Base-by-base conservation (phyloP, 768 basidiomycete genomes). In the Trametes villosa region DNA sequence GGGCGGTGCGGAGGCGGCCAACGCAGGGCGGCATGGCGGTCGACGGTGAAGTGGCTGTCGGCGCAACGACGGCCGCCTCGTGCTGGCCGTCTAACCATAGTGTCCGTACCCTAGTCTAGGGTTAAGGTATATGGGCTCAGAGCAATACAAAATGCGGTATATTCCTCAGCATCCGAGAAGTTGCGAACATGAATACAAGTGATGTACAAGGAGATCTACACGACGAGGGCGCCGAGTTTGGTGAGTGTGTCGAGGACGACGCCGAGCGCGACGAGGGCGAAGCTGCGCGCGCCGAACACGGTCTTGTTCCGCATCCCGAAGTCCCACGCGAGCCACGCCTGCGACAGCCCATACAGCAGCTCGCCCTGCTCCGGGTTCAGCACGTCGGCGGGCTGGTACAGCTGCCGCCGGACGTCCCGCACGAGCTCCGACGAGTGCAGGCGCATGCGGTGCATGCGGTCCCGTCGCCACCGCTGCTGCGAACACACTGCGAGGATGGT, bases 401-500 rank as follows among this genome's bases (percentile, higher is more conserved):
- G 70, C 47, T 77, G 75, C 42, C 64, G 66, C 63, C 80, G 80
- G 13, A 84, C 74, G 38, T 86, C 82, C 5, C 73, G 71, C 24
- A 86, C 83, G 31, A 91, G 77, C 20, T 76, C 77, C 13, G 68
- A 71, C 5, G 82, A 71, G 60, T 90, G 87, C 13, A 84, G 73
- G 36, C 78, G 77, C 88, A 92, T 89, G 12, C 85, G 78, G 53
- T 86, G 78, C 55, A 81, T 79, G 27, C 88, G 79, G 62, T 84
- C 83, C 29, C 71, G 79, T 59, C 89, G 77, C 79, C 82, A 87
- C 33, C 85, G 74, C 58, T 78, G 79, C 63, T 91, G 84, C 1
- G 82, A 74, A 67, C 87, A 90, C 59, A 86, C 86, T 1, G 85
- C 88, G 45, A 91, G 73, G 57, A 94, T 94, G 0, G 87, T 86